Conservation (phyloP, 129 eudicot genomes). For the Deinandra increscens region DNA sequence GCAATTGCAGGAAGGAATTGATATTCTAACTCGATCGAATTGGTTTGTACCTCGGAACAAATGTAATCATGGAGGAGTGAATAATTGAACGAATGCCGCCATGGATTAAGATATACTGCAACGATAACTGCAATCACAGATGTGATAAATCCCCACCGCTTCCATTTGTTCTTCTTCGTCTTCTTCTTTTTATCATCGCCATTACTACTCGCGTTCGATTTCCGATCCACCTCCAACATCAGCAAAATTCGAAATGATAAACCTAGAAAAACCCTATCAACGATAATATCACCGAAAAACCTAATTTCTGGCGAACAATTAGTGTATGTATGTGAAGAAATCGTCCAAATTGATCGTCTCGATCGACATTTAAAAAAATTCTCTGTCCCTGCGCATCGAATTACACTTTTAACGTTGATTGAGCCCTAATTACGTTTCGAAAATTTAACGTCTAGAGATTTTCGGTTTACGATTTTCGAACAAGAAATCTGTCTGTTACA, state of each 20-base stretch:
- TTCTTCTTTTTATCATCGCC: neutral
- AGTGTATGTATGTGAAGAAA: neutral
- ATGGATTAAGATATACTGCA: conserved; percentile 35
- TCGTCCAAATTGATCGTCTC: neutral
- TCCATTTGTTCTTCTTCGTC: conserved; percentile 20
- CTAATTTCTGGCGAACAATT: neutral
- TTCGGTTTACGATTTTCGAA: neutral
- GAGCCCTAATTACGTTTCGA: neutral
- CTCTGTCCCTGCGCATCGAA: neutral
- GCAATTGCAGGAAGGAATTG: neutral
- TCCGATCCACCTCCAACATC: conserved; percentile 18
- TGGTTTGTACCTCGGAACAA: conserved; percentile 54
- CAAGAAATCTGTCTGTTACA: conserved; percentile 3
- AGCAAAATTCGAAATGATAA: conserved; percentile 13
- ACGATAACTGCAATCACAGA: conserved; percentile 43
- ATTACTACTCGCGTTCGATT: conserved; percentile 34
- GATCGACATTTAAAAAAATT: neutral
- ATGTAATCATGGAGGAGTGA: conserved; percentile 32
- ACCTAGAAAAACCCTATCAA: conserved; percentile 13
- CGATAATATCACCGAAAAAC: neutral
- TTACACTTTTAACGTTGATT: neutral
- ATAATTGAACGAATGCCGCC: conserved; percentile 24
- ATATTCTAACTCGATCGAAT: neutral
- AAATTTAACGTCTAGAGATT: neutral
- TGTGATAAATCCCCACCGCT: conserved; percentile 35